Conservation (phyloP, 1,139 yeast genomes). For the Scheffersomyces titani region DNA sequence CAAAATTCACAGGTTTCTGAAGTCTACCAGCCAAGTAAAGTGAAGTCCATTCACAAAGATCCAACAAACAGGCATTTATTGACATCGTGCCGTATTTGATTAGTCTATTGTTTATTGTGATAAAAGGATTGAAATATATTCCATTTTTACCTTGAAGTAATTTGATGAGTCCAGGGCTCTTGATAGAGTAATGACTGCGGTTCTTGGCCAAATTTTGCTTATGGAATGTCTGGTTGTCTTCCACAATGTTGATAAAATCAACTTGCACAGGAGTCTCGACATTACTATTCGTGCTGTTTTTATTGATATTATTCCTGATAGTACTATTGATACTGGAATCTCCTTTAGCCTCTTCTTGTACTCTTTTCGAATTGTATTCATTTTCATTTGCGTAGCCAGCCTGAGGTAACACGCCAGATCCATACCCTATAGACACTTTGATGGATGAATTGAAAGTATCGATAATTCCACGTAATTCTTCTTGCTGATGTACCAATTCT, state of each 20-base stretch:
- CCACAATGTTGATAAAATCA: constrained; percentile 85
- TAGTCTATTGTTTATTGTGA: constrained; percentile 53
- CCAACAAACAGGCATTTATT: constrained; percentile 58
- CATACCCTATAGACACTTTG: constrained; percentile 84
- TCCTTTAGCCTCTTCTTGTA: constrained; percentile 13
- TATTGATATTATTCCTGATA: background rate
- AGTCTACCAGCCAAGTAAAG: constrained; percentile 89
- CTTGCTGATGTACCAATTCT: constrained; percentile 6
- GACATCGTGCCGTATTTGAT: constrained; percentile 89
- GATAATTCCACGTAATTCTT: constrained; percentile 51
- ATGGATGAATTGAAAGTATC: constrained; percentile 69
- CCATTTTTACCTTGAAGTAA: constrained; percentile 76
- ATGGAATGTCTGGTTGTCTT: constrained; percentile 76
- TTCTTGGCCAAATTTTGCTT: constrained; percentile 62
- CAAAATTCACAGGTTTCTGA: constrained; percentile 87
- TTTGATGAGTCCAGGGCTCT: constrained; percentile 51
- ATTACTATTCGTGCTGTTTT: background rate
- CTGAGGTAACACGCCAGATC: constrained; percentile 91
- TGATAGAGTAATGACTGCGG: constrained; percentile 62
- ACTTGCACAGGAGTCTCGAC: constrained; percentile 54
- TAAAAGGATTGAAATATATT: constrained; percentile 90
- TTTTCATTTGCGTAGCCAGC: constrained; percentile 46
- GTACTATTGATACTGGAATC: background rate
- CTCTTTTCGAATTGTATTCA: constrained; percentile 13
- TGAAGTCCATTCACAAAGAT: constrained; percentile 79